Percentiles rank a stretch among this genome's conserved stretches.
phyloP scores from a whole-genome alignment of 805 yeast genomes.

The Scheffersomyces lignosus region DNA sequence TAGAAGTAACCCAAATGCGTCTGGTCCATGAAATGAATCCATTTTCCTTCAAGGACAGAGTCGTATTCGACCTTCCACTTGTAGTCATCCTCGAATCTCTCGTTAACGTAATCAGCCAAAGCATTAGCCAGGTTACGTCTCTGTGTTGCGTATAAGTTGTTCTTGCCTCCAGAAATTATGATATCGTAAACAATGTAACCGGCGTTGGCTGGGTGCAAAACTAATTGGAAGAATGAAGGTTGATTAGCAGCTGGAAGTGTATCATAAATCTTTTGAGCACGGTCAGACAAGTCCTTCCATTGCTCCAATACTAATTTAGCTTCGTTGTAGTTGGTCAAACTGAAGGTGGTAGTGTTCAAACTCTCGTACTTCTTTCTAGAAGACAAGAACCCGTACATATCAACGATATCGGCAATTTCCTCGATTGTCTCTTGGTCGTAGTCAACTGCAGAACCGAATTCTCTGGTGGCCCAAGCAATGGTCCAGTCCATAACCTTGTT shows the following conservation, averaged over 20 bases:
- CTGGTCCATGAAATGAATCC: slow-evolving; percentile 19
- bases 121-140: slow-evolving; percentile 13
- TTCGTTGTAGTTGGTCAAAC: slow-evolving; percentile 12
- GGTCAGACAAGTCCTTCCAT: slow-evolving; percentile 12
- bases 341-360: slow-evolving; percentile 11
- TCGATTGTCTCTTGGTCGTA: slow-evolving; percentile 3
- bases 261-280: slow-evolving; percentile 16
- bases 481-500: slow-evolving; percentile 10
- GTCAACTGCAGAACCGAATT: slow-evolving; percentile 10
- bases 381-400: slow-evolving; percentile 13
- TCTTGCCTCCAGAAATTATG: slow-evolving; percentile 16
- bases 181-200: slow-evolving; percentile 16
- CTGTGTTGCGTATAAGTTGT: slow-evolving; percentile 13
- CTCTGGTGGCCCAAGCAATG: slow-evolving; percentile 11
- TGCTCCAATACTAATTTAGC: slow-evolving; percentile 11
- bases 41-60: slow-evolving; percentile 11
- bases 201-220: slow-evolving; percentile 15
- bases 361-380: slow-evolving; percentile 11
- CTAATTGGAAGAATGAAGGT: slow-evolving; percentile 15
- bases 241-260: slow-evolving; percentile 11
- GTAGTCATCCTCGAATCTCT: slow-evolving; percentile 12
- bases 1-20: slow-evolving; percentile 16
- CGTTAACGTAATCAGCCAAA: slow-evolving; percentile 12
- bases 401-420: slow-evolving; percentile 16
- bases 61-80: slow-evolving; percentile 15